Evolutionary conservation across 2,329 filamentous ascomycete genomes (phyloP).

Genomic region (Apiospora saccharicola): DNA sequence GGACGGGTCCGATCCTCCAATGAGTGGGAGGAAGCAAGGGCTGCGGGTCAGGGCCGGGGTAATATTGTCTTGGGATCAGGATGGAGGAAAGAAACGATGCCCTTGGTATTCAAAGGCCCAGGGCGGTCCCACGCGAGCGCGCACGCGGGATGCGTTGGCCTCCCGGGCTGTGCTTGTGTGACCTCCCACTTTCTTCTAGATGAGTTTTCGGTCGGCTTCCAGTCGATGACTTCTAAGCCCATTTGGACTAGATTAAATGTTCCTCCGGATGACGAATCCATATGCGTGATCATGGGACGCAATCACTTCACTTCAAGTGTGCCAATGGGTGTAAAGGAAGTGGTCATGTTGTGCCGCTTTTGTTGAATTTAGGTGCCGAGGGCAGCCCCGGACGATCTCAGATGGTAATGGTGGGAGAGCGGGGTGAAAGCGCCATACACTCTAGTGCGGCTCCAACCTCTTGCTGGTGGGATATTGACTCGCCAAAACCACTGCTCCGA

Average conservation of each 20-base stretch:
- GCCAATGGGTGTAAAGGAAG: too few relatives aligned
- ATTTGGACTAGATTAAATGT: too few relatives aligned
- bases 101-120: neutral
- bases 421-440: neutral
- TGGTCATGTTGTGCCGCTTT: neutral
- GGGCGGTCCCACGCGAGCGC: neutral
- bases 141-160: constrained; percentile 8
- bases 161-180: neutral
- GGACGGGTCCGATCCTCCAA: neutral
- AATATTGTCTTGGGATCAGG: neutral
- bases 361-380: neutral
- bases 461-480: neutral
- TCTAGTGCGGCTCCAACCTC: neutral
- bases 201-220: neutral
- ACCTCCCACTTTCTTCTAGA: neutral
- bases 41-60: neutral
- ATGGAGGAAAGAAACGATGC: neutral
- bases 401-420: neutral
- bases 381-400: neutral
- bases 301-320: too few relatives aligned
- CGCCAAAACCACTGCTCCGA: constrained; percentile 1
- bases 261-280: too few relatives aligned
- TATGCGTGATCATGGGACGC: neutral
- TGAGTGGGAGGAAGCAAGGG: neutral
- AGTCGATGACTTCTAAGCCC: neutral